Percentiles rank a stretch among this genome's conserved stretches.
Conservation (phyloP, 106 monocot genomes). For the Cymbidium sinense region DNA sequence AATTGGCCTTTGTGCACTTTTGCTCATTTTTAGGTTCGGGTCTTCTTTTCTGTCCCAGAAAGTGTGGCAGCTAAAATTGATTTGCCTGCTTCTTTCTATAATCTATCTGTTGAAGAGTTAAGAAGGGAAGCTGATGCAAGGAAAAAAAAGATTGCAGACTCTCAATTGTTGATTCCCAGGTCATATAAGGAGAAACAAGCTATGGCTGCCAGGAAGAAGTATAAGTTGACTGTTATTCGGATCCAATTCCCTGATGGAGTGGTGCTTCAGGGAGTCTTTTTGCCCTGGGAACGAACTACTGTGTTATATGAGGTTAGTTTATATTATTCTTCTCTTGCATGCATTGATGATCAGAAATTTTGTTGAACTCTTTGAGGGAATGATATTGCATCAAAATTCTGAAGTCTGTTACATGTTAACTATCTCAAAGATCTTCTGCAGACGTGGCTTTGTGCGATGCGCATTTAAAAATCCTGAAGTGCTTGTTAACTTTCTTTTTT, state of each 20-base stretch:
- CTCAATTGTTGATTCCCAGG: conserved; percentile 82
- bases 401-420: background rate
- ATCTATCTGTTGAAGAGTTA: conserved; percentile 56
- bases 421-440: background rate
- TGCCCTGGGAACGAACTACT: conserved; percentile 65
- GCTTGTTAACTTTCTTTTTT: background rate
- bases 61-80: conserved; percentile 65
- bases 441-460: background rate
- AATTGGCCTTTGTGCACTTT: background rate
- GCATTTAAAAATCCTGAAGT: background rate
- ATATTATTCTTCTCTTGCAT: background rate
- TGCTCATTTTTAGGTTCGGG: conserved; percentile 37
- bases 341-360: background rate
- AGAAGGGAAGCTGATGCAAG: conserved; percentile 65
- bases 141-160: conserved; percentile 75
- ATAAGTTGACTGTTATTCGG: conserved; percentile 52
- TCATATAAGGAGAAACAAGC: conserved; percentile 89
- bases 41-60: conserved; percentile 78
- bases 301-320: conserved; percentile 69
- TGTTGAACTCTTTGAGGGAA: background rate
- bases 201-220: conserved; percentile 44
- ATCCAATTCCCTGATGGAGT: conserved; percentile 95
- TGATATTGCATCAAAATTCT: background rate
- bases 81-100: conserved; percentile 79
- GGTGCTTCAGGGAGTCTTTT: conserved; percentile 77